phyloP scores from a whole-genome alignment of 805 yeast species.

The Pichia cabralensis region DNA sequence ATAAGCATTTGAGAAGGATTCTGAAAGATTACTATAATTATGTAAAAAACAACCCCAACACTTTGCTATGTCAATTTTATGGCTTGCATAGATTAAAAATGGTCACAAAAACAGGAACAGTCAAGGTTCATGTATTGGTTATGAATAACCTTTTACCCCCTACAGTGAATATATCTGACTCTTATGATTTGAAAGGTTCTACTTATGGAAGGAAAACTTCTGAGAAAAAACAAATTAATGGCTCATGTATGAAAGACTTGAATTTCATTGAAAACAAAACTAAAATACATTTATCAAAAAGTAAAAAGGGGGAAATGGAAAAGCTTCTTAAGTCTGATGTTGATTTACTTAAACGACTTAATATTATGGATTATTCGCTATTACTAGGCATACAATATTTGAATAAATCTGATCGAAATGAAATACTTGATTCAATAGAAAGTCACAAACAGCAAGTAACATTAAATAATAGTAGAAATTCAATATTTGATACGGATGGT shows the following conservation, averaged over 20 bases:
- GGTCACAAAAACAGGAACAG: conserved; percentile 50
- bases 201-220: conserved; percentile 66
- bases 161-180: conserved; percentile 71
- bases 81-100: conserved; percentile 90
- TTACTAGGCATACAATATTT: conserved; percentile 82
- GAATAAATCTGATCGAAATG: conserved; percentile 39
- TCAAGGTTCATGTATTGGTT: conserved; percentile 84
- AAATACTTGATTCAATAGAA: conserved; percentile 13
- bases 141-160: conserved; percentile 98
- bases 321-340: conserved; percentile 73
- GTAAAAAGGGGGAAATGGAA: conserved; percentile 47
- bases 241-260: conserved; percentile 66
- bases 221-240: conserved; percentile 20
- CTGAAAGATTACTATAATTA: conserved; percentile 72
- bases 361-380: conserved; percentile 93
- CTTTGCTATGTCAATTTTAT: conserved; percentile 88
- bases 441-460: conserved; percentile 14
- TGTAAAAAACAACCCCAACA: conserved; percentile 75
- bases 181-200: conserved; percentile 91
- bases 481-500: conserved; percentile 41
- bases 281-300: conserved; percentile 66
- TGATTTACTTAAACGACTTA: conserved; percentile 54
- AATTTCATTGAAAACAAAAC: conserved; percentile 72
- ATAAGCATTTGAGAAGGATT: conserved; percentile 65
- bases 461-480: conserved; percentile 7